These are phyloP conservation scores for Russula vinacea DNA, from an alignment of 768 basidiomycete genomes.

Conservation along the genomic window DNA sequence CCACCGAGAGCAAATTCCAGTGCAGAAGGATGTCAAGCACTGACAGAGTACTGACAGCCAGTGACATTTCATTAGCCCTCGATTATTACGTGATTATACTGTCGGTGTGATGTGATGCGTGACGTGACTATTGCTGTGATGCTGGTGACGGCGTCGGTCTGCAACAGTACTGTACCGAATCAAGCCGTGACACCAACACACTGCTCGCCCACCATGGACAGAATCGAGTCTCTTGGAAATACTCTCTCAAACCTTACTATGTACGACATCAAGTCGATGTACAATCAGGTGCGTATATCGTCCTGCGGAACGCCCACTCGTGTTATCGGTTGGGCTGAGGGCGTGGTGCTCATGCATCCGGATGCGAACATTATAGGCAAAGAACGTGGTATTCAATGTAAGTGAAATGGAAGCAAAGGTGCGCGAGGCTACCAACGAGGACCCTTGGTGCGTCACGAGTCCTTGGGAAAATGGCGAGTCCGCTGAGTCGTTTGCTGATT, in stretches of 20 bases:
- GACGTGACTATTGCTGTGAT: not conserved
- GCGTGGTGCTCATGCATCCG: not conserved
- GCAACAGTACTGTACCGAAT: not conserved
- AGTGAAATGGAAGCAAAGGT: conserved; percentile 98
- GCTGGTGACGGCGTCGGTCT: not conserved
- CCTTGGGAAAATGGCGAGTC: not conserved
- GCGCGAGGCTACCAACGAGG: conserved; percentile 94
- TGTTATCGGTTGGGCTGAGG: not conserved
- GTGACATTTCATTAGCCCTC: not conserved
- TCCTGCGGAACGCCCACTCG: not conserved
- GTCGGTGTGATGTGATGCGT: not conserved
- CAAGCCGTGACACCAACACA: not conserved
- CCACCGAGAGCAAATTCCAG: not conserved
- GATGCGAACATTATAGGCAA: conserved; percentile 54
- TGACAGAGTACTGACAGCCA: not conserved
- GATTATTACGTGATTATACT: conserved; percentile 5
- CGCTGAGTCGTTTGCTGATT: conserved; percentile 8
- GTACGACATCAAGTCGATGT: conserved; percentile 93
- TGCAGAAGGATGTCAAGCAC: not conserved
- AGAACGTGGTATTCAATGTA: conserved; percentile 93
- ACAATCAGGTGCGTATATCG: conserved; percentile 74
- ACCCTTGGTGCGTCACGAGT: conserved; percentile 78
- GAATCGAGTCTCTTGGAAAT: conserved; percentile 68
- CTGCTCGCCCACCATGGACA: conserved; percentile 61
- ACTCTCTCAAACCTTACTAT: conserved; percentile 79